Evolutionary conservation across 306 rosid genomes (phyloP).

Genomic region (Cicer arietinum): DNA sequence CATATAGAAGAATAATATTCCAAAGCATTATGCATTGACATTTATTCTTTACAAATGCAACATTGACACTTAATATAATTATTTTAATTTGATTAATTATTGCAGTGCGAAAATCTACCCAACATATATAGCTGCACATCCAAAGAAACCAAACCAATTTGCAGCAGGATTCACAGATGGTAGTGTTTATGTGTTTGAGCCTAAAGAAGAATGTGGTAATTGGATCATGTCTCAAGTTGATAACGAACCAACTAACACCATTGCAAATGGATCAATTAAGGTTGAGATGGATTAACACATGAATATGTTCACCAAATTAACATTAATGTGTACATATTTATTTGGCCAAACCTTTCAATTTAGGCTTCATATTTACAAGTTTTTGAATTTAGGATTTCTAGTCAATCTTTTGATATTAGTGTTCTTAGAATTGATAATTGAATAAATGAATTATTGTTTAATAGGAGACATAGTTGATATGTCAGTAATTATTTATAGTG

Average conservation of each 20-base stretch:
- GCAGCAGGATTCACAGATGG: constrained; percentile 42
- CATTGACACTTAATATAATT: not conserved
- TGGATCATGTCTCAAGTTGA: constrained; percentile 12
- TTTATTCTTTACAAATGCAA: not conserved
- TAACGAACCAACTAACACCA: not conserved
- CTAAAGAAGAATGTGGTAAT: constrained; percentile 3
- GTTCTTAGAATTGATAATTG: no score
- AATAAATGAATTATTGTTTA: no score
- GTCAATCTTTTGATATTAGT: no score
- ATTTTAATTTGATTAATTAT: not conserved
- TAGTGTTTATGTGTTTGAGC: constrained; percentile 44
- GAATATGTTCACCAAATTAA: not conserved
- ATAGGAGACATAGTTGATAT: no score
- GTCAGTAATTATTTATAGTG: no score
- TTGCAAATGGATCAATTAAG: not conserved
- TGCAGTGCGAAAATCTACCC: constrained; percentile 39
- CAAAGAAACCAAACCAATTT: constrained; percentile 43
- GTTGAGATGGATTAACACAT: not conserved
- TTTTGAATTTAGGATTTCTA: no score
- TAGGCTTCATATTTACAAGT: no score
- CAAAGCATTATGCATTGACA: not conserved
- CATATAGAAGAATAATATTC: not conserved
- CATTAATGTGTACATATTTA: not conserved
- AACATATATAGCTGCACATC: constrained; percentile 48
- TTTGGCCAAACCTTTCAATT: no score